phyloP scores from a whole-genome alignment of 148 eudicot species.

The Vaccinium macrocarpon region DNA sequence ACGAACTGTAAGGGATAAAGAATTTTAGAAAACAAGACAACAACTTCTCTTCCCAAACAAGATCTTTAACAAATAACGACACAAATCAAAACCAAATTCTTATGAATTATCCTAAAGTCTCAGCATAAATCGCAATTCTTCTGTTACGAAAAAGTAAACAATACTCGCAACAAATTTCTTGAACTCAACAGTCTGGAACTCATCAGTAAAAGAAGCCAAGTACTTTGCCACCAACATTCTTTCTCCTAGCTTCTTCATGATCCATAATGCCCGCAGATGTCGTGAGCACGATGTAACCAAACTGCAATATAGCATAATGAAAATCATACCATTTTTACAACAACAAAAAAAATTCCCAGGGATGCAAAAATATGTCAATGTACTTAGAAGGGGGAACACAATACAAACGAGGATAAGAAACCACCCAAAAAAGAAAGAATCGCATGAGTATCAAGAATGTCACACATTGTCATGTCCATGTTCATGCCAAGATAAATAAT shows the following conservation, averaged over 20 bases:
- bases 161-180: not conserved
- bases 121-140: slow-evolving; percentile 11
- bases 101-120: slow-evolving; percentile 7
- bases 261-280: slow-evolving; percentile 82
- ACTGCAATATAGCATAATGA: slow-evolving; percentile 32
- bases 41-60: not conserved
- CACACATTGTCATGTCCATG: not conserved
- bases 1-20: no score
- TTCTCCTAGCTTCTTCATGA: slow-evolving; percentile 75
- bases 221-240: slow-evolving; percentile 78
- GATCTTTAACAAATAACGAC: not conserved
- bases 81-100: not conserved
- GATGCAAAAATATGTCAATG: no score
- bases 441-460: not conserved
- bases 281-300: slow-evolving; percentile 70
- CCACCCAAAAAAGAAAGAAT: not conserved
- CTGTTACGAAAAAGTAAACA: not conserved
- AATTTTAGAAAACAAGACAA: no score
- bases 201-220: slow-evolving; percentile 67
- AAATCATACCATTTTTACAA: not conserved
- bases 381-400: no score
- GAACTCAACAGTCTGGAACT: not conserved
- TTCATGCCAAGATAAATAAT: not conserved
- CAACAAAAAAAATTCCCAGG: no score
- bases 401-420: no score